phyloP scores from a whole-genome alignment of 352 stramenopile species.

The Globisporangium splendens region DNA sequence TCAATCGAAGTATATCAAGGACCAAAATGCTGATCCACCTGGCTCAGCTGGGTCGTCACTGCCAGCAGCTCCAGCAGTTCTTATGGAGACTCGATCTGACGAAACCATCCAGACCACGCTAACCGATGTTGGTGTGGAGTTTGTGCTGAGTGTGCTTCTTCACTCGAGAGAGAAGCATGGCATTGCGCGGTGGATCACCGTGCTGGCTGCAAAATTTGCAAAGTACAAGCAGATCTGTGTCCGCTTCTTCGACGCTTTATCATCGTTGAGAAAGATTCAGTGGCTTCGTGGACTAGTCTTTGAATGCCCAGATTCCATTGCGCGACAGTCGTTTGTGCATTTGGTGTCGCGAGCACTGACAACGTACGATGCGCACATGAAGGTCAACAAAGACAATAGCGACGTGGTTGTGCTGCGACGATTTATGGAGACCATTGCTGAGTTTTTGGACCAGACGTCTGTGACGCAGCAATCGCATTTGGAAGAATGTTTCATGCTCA shows the following conservation, averaged over 20 bases:
- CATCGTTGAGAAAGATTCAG: conserved; percentile 44
- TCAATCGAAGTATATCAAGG: conserved; percentile 77
- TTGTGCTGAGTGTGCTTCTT: conserved; percentile 86
- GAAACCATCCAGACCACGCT: conserved; percentile 66
- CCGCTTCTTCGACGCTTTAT: conserved; percentile 62
- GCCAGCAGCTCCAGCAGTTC: conserved; percentile 19
- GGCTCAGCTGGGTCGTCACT: conserved; percentile 11
- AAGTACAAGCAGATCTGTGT: conserved; percentile 65
- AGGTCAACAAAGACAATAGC: conserved; percentile 16
- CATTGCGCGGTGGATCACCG: conserved; percentile 77
- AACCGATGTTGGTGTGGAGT: conserved; percentile 80
- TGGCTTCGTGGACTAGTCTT: conserved; percentile 76
- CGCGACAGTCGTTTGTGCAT: conserved; percentile 84
- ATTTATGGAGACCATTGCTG: conserved; percentile 50
- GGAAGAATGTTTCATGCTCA: conserved; percentile 85
- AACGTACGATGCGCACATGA: conserved; percentile 59
- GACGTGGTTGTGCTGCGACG: conserved; percentile 16
- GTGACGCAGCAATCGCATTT: conserved; percentile 79
- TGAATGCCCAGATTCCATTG: conserved; percentile 82
- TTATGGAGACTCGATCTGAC: conserved; percentile 24
- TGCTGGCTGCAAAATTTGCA: conserved; percentile 71
- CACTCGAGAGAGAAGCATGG: conserved; percentile 87
- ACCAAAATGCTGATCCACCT: conserved; percentile 11
- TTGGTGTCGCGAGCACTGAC: conserved; percentile 70
- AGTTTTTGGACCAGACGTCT: conserved; percentile 70